Evolutionary conservation across 2,329 filamentous ascomycete genomes (phyloP).

Genomic region (Sarocladium kiliense): DNA sequence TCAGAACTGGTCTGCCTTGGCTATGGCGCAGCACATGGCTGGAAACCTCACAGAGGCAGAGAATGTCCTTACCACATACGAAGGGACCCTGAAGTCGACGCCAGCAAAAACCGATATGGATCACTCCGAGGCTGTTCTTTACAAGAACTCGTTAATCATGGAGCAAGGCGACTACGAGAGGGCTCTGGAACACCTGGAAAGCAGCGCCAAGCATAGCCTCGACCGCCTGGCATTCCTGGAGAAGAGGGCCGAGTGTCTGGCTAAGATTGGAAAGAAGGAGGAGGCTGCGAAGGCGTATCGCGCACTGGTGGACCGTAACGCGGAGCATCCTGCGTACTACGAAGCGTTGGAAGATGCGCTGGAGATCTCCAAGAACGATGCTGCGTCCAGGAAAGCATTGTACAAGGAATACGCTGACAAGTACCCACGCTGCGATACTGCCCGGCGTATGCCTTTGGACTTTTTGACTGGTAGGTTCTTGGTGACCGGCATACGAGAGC

Average conservation of each 20-base stretch:
- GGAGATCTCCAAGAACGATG: conserved; percentile 53
- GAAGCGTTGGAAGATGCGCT: conserved; percentile 67
- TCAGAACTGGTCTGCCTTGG: conserved; percentile 97
- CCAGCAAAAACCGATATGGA: conserved; percentile 78
- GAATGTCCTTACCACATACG: conserved; percentile 84
- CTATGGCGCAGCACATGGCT: conserved; percentile 86
- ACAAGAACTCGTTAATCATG: conserved; percentile 92
- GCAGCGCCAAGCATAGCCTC: conserved; percentile 68
- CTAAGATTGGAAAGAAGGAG: conserved; percentile 65
- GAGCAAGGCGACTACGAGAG: conserved; percentile 79
- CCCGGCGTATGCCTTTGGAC: conserved; percentile 80
- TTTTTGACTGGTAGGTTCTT: conserved; percentile 66
- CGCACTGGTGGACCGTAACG: conserved; percentile 76
- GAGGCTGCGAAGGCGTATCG: conserved; percentile 82
- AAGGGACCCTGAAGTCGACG: conserved; percentile 81
- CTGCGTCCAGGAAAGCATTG: conserved; percentile 62
- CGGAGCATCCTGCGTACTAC: conserved; percentile 85
- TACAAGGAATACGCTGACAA: conserved; percentile 74
- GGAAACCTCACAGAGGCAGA: conserved; percentile 84
- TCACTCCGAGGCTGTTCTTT: conserved; percentile 88
- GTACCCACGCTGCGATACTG: conserved; percentile 77
- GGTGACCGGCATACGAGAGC: neutral
- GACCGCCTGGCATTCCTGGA: conserved; percentile 86
- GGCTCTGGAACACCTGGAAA: conserved; percentile 81
- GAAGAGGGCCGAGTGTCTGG: conserved; percentile 75